Evolutionary conservation across 1,284 basidiomycete species (phyloP).

Genomic region (Moesziomyces sp.): DNA sequence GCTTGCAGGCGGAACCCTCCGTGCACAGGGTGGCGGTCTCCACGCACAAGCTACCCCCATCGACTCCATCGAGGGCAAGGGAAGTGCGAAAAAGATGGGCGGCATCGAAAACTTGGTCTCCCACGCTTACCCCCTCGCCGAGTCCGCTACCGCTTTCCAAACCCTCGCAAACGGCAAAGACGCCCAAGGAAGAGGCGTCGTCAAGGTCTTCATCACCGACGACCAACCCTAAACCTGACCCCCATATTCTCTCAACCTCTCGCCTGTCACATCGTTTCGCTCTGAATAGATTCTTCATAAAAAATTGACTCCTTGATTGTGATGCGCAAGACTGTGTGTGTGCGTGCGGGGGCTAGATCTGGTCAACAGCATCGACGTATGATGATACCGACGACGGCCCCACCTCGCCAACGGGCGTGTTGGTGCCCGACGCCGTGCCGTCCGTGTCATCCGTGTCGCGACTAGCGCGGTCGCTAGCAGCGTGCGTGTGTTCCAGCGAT

Average conservation of each 20-base stretch:
- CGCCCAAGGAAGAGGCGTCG: conserved; percentile 42
- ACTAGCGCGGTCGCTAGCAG: no score
- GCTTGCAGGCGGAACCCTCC: conserved; percentile 46
- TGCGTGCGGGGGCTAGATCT: no score
- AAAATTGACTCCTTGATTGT: no score
- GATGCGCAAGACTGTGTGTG: no score
- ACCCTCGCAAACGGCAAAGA: conserved; percentile 50
- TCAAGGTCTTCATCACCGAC: conserved; percentile 59
- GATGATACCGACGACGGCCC: no score
- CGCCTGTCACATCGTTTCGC: not conserved
- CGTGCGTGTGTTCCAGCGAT: no score
- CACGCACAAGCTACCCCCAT: conserved; percentile 16
- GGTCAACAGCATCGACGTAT: no score
- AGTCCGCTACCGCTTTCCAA: conserved; percentile 50
- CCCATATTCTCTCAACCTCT: not conserved
- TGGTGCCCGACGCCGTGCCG: no score
- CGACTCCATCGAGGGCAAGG: conserved; percentile 16
- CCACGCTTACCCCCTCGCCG: conserved; percentile 47
- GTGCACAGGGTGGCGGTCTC: conserved; percentile 33
- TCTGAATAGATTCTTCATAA: no score
- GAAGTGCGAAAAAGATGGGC: conserved; percentile 33
- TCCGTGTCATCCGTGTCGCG: no score
- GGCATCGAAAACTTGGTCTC: conserved; percentile 57
- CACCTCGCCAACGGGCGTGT: no score
- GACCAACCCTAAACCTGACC: conserved; percentile 27